A percentile compares a stretch with the other conserved stretches of the same genome.
Evolutionary conservation across 306 rosid genomes (phyloP).

Genomic region (Ceratonia siliqua): DNA sequence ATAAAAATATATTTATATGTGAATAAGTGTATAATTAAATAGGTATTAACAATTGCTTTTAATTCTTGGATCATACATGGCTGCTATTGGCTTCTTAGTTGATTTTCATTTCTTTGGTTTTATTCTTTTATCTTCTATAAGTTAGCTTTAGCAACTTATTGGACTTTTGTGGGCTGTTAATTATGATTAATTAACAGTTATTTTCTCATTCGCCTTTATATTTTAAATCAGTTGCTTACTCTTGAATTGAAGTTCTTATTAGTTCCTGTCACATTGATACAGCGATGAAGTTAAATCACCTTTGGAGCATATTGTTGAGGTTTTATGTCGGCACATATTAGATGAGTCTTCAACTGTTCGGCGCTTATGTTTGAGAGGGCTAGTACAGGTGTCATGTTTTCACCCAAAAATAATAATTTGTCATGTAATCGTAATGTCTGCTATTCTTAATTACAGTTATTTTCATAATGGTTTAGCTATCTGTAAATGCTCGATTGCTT

Average conservation of each 20-base stretch:
- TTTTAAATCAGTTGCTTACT: background rate
- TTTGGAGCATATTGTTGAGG: constrained; percentile 90
- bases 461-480: constrained; percentile 8
- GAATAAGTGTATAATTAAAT: background rate
- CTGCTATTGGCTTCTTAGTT: background rate
- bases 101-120: background rate
- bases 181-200: constrained; percentile 1
- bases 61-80: background rate
- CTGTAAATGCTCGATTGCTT: constrained; percentile 22
- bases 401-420: constrained; percentile 15
- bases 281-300: constrained; percentile 78
- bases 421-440: constrained; percentile 10
- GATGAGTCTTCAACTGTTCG: constrained; percentile 90
- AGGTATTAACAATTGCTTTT: background rate
- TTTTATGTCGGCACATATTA: constrained; percentile 79
- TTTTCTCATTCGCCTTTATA: background rate
- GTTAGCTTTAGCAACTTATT: background rate
- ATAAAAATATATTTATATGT: background rate
- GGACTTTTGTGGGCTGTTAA: background rate
- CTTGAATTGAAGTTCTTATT: constrained; percentile 37
- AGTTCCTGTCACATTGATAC: constrained; percentile 36
- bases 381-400: constrained; percentile 73
- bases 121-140: background rate
- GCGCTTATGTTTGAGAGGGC: constrained; percentile 93
- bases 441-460: constrained; percentile 16